A percentile compares a stretch with the other conserved stretches of the same genome.
Evolutionary conservation across 2,329 filamentous ascomycete species (phyloP).

Genomic region (Fusarium floridanum): DNA sequence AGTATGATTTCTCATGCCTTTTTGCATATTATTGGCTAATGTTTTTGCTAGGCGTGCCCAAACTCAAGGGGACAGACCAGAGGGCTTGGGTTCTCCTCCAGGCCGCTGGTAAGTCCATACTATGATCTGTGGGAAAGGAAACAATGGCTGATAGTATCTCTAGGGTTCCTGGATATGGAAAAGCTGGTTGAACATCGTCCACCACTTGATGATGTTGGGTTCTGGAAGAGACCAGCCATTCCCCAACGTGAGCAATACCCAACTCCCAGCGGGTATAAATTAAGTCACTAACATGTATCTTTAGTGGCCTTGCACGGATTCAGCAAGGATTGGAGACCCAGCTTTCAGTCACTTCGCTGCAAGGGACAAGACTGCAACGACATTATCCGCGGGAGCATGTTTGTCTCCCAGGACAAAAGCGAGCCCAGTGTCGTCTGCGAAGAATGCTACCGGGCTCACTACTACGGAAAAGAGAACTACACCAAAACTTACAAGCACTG

Average conservation of each 20-base stretch:
- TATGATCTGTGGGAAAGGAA: no score
- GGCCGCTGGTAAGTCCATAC: slow-evolving; percentile 20
- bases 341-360: slow-evolving; percentile 33
- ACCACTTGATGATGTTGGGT: slow-evolving; percentile 28
- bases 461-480: slow-evolving; percentile 27
- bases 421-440: slow-evolving; percentile 32
- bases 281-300: not conserved
- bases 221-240: slow-evolving; percentile 40
- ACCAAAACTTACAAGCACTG: slow-evolving; percentile 38
- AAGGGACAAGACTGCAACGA: slow-evolving; percentile 30
- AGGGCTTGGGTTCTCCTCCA: slow-evolving; percentile 38
- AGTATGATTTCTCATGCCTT: not conserved
- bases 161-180: slow-evolving; percentile 40
- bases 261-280: not conserved
- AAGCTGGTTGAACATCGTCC: slow-evolving; percentile 40
- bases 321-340: slow-evolving; percentile 18
- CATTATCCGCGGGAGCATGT: slow-evolving; percentile 39
- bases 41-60: not conserved
- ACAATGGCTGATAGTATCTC: not conserved
- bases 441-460: slow-evolving; percentile 29
- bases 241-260: slow-evolving; percentile 28
- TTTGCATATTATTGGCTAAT: not conserved
- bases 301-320: slow-evolving; percentile 31
- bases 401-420: slow-evolving; percentile 12
- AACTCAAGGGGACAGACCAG: slow-evolving; percentile 28